Evolutionary conservation across 2,329 filamentous ascomycete species (phyloP).

Genomic region (Scedosporium dehoogii): DNA sequence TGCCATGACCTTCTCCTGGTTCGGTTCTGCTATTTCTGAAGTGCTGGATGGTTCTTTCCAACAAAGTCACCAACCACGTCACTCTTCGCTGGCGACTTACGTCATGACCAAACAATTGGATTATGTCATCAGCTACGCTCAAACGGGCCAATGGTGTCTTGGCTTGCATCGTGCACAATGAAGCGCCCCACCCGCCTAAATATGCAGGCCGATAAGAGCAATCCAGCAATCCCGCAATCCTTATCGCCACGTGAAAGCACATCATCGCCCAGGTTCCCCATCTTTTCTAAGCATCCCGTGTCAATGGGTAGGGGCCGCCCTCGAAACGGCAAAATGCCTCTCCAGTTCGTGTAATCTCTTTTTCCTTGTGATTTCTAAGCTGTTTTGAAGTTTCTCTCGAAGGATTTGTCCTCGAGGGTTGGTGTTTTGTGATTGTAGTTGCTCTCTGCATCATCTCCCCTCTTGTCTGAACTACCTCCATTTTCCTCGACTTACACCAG

Average conservation of each 20-base stretch:
- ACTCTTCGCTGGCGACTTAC: too few relatives aligned
- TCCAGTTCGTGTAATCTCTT: not conserved
- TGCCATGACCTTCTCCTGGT: too few relatives aligned
- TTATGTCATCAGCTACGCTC: too few relatives aligned
- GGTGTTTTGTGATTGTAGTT: not conserved
- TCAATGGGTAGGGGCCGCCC: not conserved
- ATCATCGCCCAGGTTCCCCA: conserved; percentile 3
- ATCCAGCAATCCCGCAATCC: not conserved
- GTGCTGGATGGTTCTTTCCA: too few relatives aligned
- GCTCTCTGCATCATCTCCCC: too few relatives aligned
- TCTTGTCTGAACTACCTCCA: too few relatives aligned
- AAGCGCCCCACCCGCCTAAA: not conserved
- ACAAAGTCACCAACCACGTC: too few relatives aligned
- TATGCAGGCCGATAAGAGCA: not conserved
- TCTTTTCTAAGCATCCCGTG: not conserved
- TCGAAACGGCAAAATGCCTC: not conserved
- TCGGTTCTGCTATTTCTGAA: too few relatives aligned
- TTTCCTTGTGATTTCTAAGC: conserved; percentile 2
- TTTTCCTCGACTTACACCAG: too few relatives aligned
- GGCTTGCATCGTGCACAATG: not conserved
- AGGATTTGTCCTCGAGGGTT: too few relatives aligned
- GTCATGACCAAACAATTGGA: too few relatives aligned
- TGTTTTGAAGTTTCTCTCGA: not conserved
- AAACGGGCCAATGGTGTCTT: not conserved
- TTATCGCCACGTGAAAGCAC: conserved; percentile 9